Evolutionary conservation across 106 monocot species (phyloP).

Genomic region (Dendrobium huoshanense): DNA sequence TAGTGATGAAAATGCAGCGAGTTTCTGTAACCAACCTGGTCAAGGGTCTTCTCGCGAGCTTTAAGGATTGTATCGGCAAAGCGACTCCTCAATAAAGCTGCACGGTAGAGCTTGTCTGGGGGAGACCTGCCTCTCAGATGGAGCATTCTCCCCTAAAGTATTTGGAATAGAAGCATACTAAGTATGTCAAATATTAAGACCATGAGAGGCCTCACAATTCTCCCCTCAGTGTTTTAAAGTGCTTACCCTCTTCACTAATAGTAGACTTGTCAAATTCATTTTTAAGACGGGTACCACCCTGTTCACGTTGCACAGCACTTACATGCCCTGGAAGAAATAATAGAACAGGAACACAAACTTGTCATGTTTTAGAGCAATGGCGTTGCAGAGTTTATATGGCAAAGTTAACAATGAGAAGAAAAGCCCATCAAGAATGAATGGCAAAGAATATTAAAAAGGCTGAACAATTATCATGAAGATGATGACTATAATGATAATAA

Average conservation of each 20-base stretch:
- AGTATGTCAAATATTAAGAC: slow-evolving; percentile 26
- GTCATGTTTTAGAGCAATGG: neutral
- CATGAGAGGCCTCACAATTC: slow-evolving; percentile 14
- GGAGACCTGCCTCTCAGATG: slow-evolving; percentile 84
- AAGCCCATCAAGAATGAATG: neutral
- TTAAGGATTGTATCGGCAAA: slow-evolving; percentile 95
- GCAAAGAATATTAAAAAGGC: neutral
- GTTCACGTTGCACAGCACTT: slow-evolving; percentile 11
- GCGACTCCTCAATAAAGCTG: slow-evolving; percentile 73
- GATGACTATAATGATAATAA: neutral
- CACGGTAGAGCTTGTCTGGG: slow-evolving; percentile 83
- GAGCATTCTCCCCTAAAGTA: slow-evolving; percentile 81
- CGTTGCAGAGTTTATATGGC: neutral
- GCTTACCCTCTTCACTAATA: slow-evolving; percentile 59
- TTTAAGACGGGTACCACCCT: slow-evolving; percentile 16
- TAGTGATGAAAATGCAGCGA: neutral
- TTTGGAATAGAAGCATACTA: slow-evolving; percentile 25
- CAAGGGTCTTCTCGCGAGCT: slow-evolving; percentile 75
- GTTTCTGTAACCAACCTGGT: slow-evolving; percentile 36
- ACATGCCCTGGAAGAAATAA: neutral
- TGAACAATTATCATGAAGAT: neutral
- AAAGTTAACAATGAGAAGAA: neutral
- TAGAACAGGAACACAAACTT: neutral
- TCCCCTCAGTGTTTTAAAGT: slow-evolving; percentile 27
- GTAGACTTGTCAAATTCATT: slow-evolving; percentile 18